These are phyloP conservation scores for Cyanodermella asteris DNA, from an alignment of 2,329 filamentous ascomycete species.

Conservation along the genomic window DNA sequence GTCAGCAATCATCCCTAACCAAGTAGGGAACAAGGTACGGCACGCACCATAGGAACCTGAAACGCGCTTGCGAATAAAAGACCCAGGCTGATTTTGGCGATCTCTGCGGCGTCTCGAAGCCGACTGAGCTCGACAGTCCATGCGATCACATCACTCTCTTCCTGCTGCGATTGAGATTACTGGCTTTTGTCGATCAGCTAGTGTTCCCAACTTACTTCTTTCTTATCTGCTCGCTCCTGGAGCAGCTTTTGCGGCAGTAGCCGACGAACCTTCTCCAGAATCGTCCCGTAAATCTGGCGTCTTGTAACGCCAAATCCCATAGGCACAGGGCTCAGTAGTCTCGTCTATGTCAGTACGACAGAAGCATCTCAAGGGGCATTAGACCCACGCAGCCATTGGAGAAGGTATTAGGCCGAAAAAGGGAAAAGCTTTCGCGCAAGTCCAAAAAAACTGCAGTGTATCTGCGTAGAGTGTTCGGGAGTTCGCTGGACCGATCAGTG, in stretches of 20 bases:
- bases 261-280: conserved; percentile 2
- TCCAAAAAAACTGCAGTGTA: conserved; percentile 5
- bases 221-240: conserved; percentile 2
- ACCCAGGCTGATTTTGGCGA: conserved; percentile 5
- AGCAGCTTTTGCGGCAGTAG: too few species aligned
- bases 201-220: conserved; percentile 2
- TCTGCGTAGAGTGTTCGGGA: conserved; percentile 4
- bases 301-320: conserved; percentile 5
- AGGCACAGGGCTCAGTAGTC: conserved; percentile 3
- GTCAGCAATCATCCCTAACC: neutral
- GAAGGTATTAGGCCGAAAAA: conserved; percentile 4
- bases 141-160: conserved; percentile 4
- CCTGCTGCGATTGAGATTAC: neutral
- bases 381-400: conserved; percentile 5
- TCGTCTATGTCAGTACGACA: conserved; percentile 1
- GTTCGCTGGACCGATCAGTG: conserved; percentile 2
- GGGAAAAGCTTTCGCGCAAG: conserved; percentile 5
- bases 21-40: too few species aligned
- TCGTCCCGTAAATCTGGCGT: conserved; percentile 3
- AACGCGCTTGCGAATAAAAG: conserved; percentile 6
- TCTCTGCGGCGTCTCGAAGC: conserved; percentile 3
- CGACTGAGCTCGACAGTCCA: conserved; percentile 5
- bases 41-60: conserved; percentile 5
- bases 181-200: neutral
- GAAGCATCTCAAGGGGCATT: conserved; percentile 1